Evolutionary conservation across 2,329 filamentous ascomycete genomes (phyloP).

Genomic region (Raffaelea albimanens): DNA sequence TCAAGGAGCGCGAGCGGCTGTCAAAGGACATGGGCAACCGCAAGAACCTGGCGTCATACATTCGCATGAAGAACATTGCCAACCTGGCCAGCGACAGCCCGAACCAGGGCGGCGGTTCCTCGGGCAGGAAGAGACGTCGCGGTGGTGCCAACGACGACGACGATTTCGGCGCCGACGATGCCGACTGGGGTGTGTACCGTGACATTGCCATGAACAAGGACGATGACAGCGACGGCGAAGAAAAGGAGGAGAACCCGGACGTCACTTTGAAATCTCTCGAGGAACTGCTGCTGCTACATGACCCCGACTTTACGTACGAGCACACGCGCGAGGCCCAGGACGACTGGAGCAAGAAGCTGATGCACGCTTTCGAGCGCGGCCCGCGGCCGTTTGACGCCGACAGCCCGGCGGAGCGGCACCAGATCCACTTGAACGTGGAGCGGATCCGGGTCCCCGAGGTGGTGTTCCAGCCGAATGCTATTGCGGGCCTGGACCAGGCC

Average conservation of each 20-base stretch:
- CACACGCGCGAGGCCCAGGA: slow-evolving; percentile 85
- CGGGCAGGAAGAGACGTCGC: slow-evolving; percentile 39
- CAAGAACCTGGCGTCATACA: slow-evolving; percentile 91
- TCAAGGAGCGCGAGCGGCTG: slow-evolving; percentile 86
- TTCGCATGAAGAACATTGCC: slow-evolving; percentile 96
- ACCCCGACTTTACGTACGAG: slow-evolving; percentile 83
- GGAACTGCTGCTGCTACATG: slow-evolving; percentile 74
- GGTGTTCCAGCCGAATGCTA: slow-evolving; percentile 74
- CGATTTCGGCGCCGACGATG: slow-evolving; percentile 92
- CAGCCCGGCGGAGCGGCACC: slow-evolving; percentile 69
- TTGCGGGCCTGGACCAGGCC: slow-evolving; percentile 87
- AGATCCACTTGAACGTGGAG: slow-evolving; percentile 94
- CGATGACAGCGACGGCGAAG: slow-evolving; percentile 70
- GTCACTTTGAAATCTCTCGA: slow-evolving; percentile 68
- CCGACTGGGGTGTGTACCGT: slow-evolving; percentile 96
- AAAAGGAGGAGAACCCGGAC: slow-evolving; percentile 82
- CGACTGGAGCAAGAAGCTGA: slow-evolving; percentile 86
- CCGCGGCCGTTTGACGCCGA: slow-evolving; percentile 77
- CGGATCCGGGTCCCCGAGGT: slow-evolving; percentile 90
- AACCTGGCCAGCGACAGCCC: slow-evolving; percentile 89
- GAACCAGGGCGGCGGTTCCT: slow-evolving; percentile 70
- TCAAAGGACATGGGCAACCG: slow-evolving; percentile 94
- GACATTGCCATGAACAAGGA: slow-evolving; percentile 66
- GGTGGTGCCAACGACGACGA: slow-evolving; percentile 80
- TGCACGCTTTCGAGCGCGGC: slow-evolving; percentile 85